phyloP scores from a whole-genome alignment of 140 eudicot species.

The Oenanthe javanica region DNA sequence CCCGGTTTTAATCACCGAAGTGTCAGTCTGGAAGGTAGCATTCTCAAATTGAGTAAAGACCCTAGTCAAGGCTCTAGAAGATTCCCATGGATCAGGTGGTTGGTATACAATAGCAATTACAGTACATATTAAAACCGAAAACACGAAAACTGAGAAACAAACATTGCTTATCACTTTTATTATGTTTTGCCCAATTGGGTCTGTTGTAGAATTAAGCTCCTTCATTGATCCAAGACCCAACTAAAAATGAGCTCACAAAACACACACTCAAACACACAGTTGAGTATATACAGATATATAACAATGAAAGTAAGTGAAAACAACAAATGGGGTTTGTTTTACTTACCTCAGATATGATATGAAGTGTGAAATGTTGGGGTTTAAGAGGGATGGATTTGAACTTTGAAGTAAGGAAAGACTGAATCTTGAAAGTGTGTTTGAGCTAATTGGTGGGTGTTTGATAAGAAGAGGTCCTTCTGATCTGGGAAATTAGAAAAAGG shows the following conservation, averaged over 20 bases:
- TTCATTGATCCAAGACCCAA: slow-evolving; percentile 46
- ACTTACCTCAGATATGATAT: slow-evolving; percentile 33
- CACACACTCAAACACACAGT: not conserved
- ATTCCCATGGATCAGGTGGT: slow-evolving; percentile 99
- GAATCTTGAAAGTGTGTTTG: slow-evolving; percentile 10
- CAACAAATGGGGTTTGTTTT: not conserved
- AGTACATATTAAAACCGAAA: slow-evolving; percentile 68
- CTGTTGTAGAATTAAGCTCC: slow-evolving; percentile 51
- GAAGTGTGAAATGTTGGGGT: not conserved
- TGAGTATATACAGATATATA: not conserved
- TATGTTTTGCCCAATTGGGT: slow-evolving; percentile 85
- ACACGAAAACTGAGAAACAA: slow-evolving; percentile 91
- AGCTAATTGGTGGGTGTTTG: not conserved
- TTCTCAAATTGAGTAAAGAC: slow-evolving; percentile 70
- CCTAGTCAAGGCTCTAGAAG: slow-evolving; percentile 77
- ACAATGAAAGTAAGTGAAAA: slow-evolving; percentile 1
- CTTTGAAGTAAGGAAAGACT: not conserved
- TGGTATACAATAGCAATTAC: slow-evolving; percentile 92
- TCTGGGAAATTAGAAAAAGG: not conserved
- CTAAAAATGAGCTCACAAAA: not conserved
- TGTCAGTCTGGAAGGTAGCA: slow-evolving; percentile 73
- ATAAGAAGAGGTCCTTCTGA: not conserved
- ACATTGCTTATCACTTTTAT: slow-evolving; percentile 88
- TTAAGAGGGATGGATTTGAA: not conserved
- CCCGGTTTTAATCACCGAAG: slow-evolving; percentile 76